Evolutionary conservation across 2,329 filamentous ascomycete genomes (phyloP).

Genomic region (Parafenestella ontariensis): DNA sequence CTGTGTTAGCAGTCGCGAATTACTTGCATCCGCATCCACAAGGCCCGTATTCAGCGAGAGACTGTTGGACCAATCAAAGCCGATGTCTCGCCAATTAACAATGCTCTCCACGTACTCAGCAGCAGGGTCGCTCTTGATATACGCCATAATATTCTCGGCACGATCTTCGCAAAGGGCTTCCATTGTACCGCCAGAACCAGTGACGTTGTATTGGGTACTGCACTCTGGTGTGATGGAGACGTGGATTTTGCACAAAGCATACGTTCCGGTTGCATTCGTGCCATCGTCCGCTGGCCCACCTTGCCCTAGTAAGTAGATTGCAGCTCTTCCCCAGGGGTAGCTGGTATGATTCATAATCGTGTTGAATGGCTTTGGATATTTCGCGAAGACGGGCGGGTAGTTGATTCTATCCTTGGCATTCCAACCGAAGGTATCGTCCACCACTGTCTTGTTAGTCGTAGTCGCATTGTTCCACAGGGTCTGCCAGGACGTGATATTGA

Average conservation of each 20-base stretch:
- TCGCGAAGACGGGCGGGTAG: conserved; percentile 53
- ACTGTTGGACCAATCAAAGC: conserved; percentile 51
- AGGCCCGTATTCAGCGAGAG: conserved; percentile 54
- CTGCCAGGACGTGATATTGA: conserved; percentile 34
- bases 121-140: conserved; percentile 58
- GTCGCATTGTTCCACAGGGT: conserved; percentile 29
- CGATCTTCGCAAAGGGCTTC: conserved; percentile 67
- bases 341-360: conserved; percentile 57
- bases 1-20: conserved; percentile 54
- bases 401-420: conserved; percentile 60
- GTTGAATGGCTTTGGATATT: conserved; percentile 68
- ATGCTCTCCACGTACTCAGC: conserved; percentile 62
- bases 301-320: conserved; percentile 69
- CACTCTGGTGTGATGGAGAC: conserved; percentile 71
- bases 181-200: conserved; percentile 63
- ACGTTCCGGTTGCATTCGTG: conserved; percentile 47
- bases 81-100: conserved; percentile 55
- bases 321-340: conserved; percentile 51
- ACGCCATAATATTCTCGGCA: conserved; percentile 63
- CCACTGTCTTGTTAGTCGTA: conserved; percentile 53
- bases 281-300: conserved; percentile 28
- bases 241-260: conserved; percentile 72
- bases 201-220: conserved; percentile 63
- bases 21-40: conserved; percentile 52
- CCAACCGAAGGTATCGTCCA: conserved; percentile 77